Evolutionary conservation across 129 eudicot species (phyloP).

Genomic region (carrot (Daucus carota)): DH1_v3.0 NC_030382.2:43557501-43558000

Average conservation of each 20-base stretch:
- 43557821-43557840: slow-evolving; percentile 89
- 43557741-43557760: slow-evolving; percentile 65
- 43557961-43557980: background rate
- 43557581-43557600: slow-evolving; percentile 16
- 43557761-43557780: slow-evolving; percentile 78
- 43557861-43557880: slow-evolving; percentile 35
- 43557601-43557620: slow-evolving; percentile 10
- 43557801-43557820: slow-evolving; percentile 95
- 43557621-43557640: background rate
- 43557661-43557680: slow-evolving; percentile 52
- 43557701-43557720: slow-evolving; percentile 92
- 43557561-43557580: slow-evolving; percentile 72
- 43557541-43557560: slow-evolving; percentile 71
- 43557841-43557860: slow-evolving; percentile 50
- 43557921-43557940: background rate
- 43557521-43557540: slow-evolving; percentile 64
- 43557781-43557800: slow-evolving; percentile 85
- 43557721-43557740: slow-evolving; percentile 98
- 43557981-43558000: background rate
- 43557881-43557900: background rate
- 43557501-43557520: slow-evolving; percentile 86
- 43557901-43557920: background rate
- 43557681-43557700: slow-evolving; percentile 83
- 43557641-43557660: background rate
- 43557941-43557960: background rate